Conservation (phyloP, 2,329 filamentous ascomycete species). For the Penicillium sp. region DNA sequence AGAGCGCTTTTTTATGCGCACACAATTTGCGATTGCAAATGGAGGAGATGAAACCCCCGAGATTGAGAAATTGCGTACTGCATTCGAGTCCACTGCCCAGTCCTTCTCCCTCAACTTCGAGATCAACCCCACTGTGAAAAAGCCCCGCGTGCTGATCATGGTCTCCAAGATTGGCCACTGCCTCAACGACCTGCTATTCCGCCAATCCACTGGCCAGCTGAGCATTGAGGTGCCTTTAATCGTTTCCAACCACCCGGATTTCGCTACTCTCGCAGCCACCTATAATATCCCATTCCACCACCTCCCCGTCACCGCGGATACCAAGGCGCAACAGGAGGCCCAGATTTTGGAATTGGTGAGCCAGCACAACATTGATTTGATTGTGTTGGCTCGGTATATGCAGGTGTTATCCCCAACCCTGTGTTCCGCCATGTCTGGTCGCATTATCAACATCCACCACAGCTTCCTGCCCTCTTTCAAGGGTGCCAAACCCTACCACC, state of each 20-base stretch:
- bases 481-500: constrained; percentile 83
- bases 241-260: constrained; percentile 79
- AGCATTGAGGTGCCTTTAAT: constrained; percentile 73
- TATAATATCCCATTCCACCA: constrained; percentile 80
- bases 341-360: constrained; percentile 68
- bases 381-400: constrained; percentile 84
- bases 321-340: constrained; percentile 70
- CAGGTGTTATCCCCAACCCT: constrained; percentile 74
- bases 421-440: constrained; percentile 75
- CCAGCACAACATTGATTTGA: constrained; percentile 69
- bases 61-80: constrained; percentile 53
- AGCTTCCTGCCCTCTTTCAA: constrained; percentile 84
- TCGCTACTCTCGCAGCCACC: constrained; percentile 63
- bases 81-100: constrained; percentile 61
- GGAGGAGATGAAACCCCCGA: constrained; percentile 18
- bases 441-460: constrained; percentile 92
- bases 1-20: constrained; percentile 82
- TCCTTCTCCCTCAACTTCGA: constrained; percentile 69
- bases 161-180: constrained; percentile 87
- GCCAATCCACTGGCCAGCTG: constrained; percentile 70
- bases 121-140: constrained; percentile 65
- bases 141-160: constrained; percentile 79
- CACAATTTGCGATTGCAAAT: constrained; percentile 66
- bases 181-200: constrained; percentile 79
- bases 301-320: constrained; percentile 74